These are phyloP conservation scores for Elaeis oleifera DNA, from an alignment of 202 grass and related monocot genomes.

Conservation along the genomic window DNA sequence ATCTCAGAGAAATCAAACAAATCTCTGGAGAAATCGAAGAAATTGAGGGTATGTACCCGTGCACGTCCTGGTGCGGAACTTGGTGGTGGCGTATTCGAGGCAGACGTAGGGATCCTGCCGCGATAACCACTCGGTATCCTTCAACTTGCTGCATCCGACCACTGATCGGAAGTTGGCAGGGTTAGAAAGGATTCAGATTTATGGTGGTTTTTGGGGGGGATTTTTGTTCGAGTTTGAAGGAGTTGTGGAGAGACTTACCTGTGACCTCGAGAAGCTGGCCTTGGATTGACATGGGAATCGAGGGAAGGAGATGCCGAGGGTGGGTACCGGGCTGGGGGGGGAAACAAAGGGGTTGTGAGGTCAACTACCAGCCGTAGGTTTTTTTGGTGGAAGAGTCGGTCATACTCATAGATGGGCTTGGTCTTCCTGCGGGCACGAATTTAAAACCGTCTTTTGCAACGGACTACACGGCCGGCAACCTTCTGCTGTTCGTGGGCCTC, in stretches of 20 bases:
- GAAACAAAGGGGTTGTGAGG: too few relatives aligned
- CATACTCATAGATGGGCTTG: too few relatives aligned
- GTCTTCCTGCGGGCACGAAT: too few relatives aligned
- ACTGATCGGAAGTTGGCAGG: not conserved
- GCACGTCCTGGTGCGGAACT: conserved; percentile 6
- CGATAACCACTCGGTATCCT: conserved; percentile 2
- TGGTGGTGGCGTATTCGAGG: conserved; percentile 4
- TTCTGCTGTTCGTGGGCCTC: too few relatives aligned
- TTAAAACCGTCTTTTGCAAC: too few relatives aligned
- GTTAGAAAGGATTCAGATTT: not conserved
- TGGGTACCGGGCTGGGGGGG: too few relatives aligned
- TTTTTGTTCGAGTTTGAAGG: too few relatives aligned
- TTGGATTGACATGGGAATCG: conserved; percentile 4
- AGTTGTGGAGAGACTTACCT: not conserved
- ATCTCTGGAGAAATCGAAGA: too few relatives aligned
- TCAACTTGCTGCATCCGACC: conserved; percentile 7
- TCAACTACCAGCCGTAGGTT: too few relatives aligned
- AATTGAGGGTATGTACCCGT: not conserved
- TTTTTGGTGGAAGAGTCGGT: too few relatives aligned
- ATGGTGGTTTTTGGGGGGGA: not conserved
- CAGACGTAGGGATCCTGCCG: conserved; percentile 3
- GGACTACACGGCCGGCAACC: too few relatives aligned
- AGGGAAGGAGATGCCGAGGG: not conserved
- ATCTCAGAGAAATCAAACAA: too few relatives aligned
- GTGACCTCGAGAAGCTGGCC: conserved; percentile 7